Conservation (phyloP, 352 stramenopile species). For the Phytophthora lateralis region DNA sequence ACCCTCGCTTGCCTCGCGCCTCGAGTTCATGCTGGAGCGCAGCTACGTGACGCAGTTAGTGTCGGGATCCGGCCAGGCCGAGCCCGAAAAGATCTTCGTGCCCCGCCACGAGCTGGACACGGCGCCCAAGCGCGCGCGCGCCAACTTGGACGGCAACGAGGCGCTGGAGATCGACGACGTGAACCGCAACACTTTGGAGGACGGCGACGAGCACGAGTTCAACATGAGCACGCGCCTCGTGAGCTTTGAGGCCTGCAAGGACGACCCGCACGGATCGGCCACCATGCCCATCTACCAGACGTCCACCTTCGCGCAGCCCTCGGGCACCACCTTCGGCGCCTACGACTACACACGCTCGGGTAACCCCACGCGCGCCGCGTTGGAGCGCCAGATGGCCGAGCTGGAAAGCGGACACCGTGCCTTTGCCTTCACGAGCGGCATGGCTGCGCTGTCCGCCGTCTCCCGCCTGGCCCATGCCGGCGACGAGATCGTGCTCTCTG, state of each 20-base stretch:
- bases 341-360: slow-evolving; percentile 95
- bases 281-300: slow-evolving; percentile 95
- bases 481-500: slow-evolving; percentile 93
- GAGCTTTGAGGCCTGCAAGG: slow-evolving; percentile 82
- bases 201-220: slow-evolving; percentile 53
- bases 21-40: slow-evolving; percentile 83
- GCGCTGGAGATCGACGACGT: slow-evolving; percentile 49
- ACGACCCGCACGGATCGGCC: slow-evolving; percentile 89
- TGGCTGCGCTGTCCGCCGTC: slow-evolving; percentile 95
- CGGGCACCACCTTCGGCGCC: slow-evolving; percentile 87
- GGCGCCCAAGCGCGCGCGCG: slow-evolving; percentile 52
- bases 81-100: slow-evolving; percentile 83
- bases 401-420: slow-evolving; percentile 72
- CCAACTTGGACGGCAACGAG: slow-evolving; percentile 81
- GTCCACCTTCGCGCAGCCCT: slow-evolving; percentile 90
- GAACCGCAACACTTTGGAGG: slow-evolving; percentile 37
- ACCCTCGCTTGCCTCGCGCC: slow-evolving; percentile 56
- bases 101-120: slow-evolving; percentile 66
- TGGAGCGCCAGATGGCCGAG: slow-evolving; percentile 93
- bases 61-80: slow-evolving; percentile 59
- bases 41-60: slow-evolving; percentile 88
- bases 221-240: slow-evolving; percentile 80
- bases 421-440: slow-evolving; percentile 94
- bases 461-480: slow-evolving; percentile 89
- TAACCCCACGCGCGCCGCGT: slow-evolving; percentile 93